Evolutionary conservation across 208 protist species (phyloP).

Genomic region (Phytomonas sp.): DNA sequence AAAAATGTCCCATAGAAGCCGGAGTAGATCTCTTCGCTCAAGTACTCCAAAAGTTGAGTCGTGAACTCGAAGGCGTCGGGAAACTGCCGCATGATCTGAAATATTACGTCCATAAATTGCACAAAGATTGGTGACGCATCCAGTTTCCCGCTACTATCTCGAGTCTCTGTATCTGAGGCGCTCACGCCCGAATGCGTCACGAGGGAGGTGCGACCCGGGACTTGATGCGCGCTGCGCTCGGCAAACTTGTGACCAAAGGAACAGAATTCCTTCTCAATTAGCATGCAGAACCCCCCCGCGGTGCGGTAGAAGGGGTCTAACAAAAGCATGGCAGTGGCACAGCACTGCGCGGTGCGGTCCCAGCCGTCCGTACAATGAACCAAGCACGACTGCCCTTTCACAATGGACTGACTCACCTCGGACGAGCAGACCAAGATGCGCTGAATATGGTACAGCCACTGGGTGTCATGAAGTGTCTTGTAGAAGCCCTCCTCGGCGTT

Average conservation of each 20-base stretch:
- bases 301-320: conserved; percentile 95
- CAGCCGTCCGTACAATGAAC: conserved; percentile 95
- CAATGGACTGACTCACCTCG: conserved; percentile 32
- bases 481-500: conserved; percentile 41
- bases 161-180: conserved; percentile 43
- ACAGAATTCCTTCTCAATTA: conserved; percentile 96
- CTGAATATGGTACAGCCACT: conserved; percentile 63
- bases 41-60: conserved; percentile 58
- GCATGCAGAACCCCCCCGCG: conserved; percentile 84
- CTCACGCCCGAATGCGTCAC: conserved; percentile 24
- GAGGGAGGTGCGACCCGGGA: conserved; percentile 41
- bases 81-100: conserved; percentile 89
- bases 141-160: conserved; percentile 7
- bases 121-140: conserved; percentile 88
- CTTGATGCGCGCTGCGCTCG: conserved; percentile 73
- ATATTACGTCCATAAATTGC: conserved; percentile 95
- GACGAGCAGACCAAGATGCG: conserved; percentile 44
- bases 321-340: conserved; percentile 72
- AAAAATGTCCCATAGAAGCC: conserved; percentile 85
- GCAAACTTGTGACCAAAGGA: conserved; percentile 94
- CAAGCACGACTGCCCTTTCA: conserved; percentile 58
- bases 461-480: conserved; percentile 38
- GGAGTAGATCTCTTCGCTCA: conserved; percentile 84
- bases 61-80: conserved; percentile 94
- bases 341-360: conserved; percentile 92